Evolutionary conservation across 2,329 filamentous ascomycete genomes (phyloP).

Genomic region (Scleromitrula shiraiana): DNA sequence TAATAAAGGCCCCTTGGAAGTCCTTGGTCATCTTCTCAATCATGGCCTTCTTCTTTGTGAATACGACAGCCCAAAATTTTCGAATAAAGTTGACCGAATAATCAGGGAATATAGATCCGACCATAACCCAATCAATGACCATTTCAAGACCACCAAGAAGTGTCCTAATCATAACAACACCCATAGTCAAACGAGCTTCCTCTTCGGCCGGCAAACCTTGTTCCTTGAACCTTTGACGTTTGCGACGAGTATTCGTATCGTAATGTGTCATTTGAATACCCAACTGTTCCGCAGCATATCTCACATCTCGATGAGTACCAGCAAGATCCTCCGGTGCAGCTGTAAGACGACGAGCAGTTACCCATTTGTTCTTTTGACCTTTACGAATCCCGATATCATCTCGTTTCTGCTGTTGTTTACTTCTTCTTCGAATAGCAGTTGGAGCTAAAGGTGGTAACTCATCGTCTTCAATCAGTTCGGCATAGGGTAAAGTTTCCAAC

Average conservation of each 20-base stretch:
- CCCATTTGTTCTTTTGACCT: conserved; percentile 8
- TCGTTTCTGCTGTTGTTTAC: conserved; percentile 2
- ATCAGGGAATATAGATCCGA: conserved; percentile 47
- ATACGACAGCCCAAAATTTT: conserved; percentile 47
- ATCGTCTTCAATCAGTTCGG: conserved; percentile 28
- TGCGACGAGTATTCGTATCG: conserved; percentile 3
- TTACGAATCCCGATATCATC: conserved; percentile 5
- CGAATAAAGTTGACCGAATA: conserved; percentile 43
- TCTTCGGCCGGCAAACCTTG: conserved; percentile 32
- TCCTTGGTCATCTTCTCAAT: conserved; percentile 50
- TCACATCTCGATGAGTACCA: conserved; percentile 8
- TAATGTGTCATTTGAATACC: conserved; percentile 10
- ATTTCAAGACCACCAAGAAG: conserved; percentile 53
- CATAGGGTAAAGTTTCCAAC: conserved; percentile 36
- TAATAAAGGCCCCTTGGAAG: conserved; percentile 58
- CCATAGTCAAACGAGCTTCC: conserved; percentile 44
- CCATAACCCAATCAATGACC: conserved; percentile 52
- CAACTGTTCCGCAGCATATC: conserved; percentile 3
- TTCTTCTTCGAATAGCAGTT: neutral
- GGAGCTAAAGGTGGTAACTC: conserved; percentile 5
- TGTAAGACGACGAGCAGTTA: conserved; percentile 5
- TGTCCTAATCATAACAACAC: conserved; percentile 49
- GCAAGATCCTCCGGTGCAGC: conserved; percentile 6
- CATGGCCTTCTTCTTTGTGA: conserved; percentile 42
- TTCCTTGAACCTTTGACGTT: conserved; percentile 24